Conservation (phyloP, 202 grass and related monocot genomes). For the Zizania palustris region DNA sequence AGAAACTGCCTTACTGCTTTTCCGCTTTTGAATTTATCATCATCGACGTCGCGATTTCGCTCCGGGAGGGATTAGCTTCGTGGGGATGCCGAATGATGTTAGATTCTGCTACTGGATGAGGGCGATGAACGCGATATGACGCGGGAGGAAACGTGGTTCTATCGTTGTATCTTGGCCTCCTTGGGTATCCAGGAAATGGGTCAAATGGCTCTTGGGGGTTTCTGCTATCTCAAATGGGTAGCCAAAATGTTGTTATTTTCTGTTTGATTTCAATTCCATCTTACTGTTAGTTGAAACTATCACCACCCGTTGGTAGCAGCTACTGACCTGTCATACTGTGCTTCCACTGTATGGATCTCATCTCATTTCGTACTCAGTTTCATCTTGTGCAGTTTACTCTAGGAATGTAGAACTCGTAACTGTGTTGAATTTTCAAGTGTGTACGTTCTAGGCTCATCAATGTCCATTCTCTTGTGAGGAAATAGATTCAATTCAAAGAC, state of each 20-base stretch:
- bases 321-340: background rate
- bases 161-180: background rate
- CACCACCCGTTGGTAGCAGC: background rate
- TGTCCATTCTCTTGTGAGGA: background rate
- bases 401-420: constrained; percentile 3
- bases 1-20: background rate
- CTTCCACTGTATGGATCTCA: background rate
- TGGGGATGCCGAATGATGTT: background rate
- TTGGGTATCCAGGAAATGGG: background rate
- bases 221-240: background rate
- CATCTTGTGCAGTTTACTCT: background rate
- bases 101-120: background rate
- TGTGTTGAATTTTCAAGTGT: constrained; percentile 10
- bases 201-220: background rate
- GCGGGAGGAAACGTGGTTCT: background rate
- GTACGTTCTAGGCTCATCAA: background rate
- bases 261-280: background rate
- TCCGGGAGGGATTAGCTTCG: background rate
- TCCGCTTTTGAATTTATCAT: background rate
- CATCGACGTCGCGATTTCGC: background rate
- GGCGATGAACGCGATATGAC: background rate
- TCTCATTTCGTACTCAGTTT: background rate
- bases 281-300: background rate
- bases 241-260: background rate
- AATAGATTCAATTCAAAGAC: background rate